phyloP scores from a whole-genome alignment of 2,329 filamentous ascomycete genomes.

The Hortaea werneckii region DNA sequence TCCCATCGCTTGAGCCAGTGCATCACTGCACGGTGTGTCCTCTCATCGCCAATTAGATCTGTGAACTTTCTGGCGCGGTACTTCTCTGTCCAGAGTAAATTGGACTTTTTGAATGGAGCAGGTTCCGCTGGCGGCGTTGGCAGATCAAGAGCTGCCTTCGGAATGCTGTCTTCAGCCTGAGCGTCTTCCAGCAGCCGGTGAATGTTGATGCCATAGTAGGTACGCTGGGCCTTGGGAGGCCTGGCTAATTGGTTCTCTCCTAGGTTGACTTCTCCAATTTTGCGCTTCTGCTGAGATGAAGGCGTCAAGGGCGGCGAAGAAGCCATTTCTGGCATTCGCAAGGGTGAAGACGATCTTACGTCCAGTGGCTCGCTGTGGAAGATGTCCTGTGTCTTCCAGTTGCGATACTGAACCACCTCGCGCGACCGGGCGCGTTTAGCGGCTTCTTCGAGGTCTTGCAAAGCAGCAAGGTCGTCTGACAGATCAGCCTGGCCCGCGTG shows the following conservation, averaged over 20 bases:
- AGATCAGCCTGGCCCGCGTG: conserved; percentile 1
- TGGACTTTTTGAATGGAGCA: conserved; percentile 24
- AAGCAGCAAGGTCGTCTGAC: conserved; percentile 20
- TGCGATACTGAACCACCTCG: conserved; percentile 43
- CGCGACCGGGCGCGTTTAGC: conserved; percentile 31
- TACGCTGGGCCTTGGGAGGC: conserved; percentile 57
- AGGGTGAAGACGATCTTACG: conserved; percentile 35
- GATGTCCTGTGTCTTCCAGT: conserved; percentile 36
- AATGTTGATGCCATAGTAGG: conserved; percentile 89
- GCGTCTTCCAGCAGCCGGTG: conserved; percentile 70
- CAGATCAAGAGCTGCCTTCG: conserved; percentile 19
- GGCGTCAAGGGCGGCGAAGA: conserved; percentile 45
- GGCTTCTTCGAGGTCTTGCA: conserved; percentile 40
- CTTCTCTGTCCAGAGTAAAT: conserved; percentile 89
- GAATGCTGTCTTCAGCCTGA: conserved; percentile 44
- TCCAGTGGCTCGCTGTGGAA: conserved; percentile 37
- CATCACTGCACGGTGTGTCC: conserved; percentile 81
- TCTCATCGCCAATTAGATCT: conserved; percentile 87
- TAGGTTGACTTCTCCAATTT: conserved; percentile 17
- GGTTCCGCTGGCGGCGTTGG: conserved; percentile 32
- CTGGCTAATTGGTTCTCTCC: conserved; percentile 16
- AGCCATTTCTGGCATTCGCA: conserved; percentile 53
- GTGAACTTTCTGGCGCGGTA: conserved; percentile 87
- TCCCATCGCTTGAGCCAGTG: conserved; percentile 96
- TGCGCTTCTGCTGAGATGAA: conserved; percentile 24